These are phyloP conservation scores for Epichloe brachyelytri DNA, from an alignment of 2,329 filamentous ascomycete species.

Conservation along the genomic window DNA sequence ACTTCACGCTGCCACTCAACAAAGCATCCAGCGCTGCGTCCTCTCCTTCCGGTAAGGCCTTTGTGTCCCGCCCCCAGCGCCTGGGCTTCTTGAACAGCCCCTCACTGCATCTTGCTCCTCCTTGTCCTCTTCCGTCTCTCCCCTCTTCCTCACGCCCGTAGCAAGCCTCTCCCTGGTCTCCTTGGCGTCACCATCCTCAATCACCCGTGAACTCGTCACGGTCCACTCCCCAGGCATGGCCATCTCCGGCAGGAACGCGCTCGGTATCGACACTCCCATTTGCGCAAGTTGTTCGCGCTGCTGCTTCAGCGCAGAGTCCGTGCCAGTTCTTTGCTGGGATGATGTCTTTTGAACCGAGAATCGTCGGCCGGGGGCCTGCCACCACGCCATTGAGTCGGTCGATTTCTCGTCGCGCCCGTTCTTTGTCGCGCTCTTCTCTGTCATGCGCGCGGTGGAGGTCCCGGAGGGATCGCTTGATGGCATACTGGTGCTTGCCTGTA, in stretches of 20 bases:
- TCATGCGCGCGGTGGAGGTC: slow-evolving; percentile 80
- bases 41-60: slow-evolving; percentile 31
- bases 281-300: slow-evolving; percentile 82
- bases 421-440: slow-evolving; percentile 65
- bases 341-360: not conserved
- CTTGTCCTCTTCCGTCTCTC: slow-evolving; percentile 44
- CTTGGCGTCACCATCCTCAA: slow-evolving; percentile 27
- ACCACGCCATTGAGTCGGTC: slow-evolving; percentile 73
- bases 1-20: slow-evolving; percentile 24
- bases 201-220: slow-evolving; percentile 49
- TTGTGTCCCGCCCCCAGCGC: slow-evolving; percentile 41
- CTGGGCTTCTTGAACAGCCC: slow-evolving; percentile 46
- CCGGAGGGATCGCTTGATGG: slow-evolving; percentile 77
- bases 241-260: slow-evolving; percentile 65
- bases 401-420: slow-evolving; percentile 71
- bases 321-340: not conserved
- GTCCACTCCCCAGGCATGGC: slow-evolving; percentile 87
- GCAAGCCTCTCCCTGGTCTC: slow-evolving; percentile 28
- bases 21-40: slow-evolving; percentile 51
- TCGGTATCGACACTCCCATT: slow-evolving; percentile 75
- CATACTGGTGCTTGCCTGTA: slow-evolving; percentile 71
- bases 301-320: slow-evolving; percentile 55
- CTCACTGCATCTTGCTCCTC: slow-evolving; percentile 48
- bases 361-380: slow-evolving; percentile 14
- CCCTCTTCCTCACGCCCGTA: slow-evolving; percentile 50